These are phyloP conservation scores for Meyerozyma carpophila DNA, from an alignment of 1,139 yeast genomes.

Conservation along the genomic window DNA sequence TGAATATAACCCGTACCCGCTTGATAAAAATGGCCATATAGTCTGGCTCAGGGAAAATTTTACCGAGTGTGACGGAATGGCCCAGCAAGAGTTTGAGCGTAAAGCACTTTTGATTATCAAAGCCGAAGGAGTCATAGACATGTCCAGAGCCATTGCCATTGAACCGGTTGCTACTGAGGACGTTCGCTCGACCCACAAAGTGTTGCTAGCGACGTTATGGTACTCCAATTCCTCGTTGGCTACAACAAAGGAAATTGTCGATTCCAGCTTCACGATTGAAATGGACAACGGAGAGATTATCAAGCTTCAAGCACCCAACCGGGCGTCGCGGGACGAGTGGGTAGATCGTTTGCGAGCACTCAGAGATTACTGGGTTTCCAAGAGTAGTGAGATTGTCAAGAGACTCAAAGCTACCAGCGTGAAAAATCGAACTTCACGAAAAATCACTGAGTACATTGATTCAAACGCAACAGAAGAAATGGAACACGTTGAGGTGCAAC, in stretches of 20 bases:
- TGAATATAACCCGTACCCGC: conserved; percentile 46
- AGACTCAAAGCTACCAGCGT: conserved; percentile 33
- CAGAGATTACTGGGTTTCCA: conserved; percentile 54
- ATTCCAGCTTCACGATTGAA: conserved; percentile 49
- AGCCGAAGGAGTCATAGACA: conserved; percentile 59
- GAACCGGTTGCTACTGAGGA: conserved; percentile 20
- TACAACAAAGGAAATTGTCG: conserved; percentile 2
- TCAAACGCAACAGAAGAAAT: conserved; percentile 47
- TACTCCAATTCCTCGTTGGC: conserved; percentile 12
- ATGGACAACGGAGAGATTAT: conserved; percentile 43
- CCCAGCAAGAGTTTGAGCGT: conserved; percentile 60
- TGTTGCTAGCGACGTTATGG: conserved; percentile 45
- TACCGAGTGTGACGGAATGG: conserved; percentile 46
- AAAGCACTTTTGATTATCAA: conserved; percentile 49
- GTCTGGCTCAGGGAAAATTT: conserved; percentile 53
- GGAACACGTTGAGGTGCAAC: conserved; percentile 49
- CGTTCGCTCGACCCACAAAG: conserved; percentile 25
- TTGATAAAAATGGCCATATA: conserved; percentile 46
- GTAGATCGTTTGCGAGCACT: conserved; percentile 41
- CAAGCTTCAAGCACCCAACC: conserved; percentile 54
- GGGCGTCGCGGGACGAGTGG: conserved; percentile 60
- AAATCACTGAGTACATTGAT: conserved; percentile 54
- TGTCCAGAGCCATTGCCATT: conserved; percentile 43
- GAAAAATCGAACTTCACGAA: conserved; percentile 42
- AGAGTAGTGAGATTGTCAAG: conserved; percentile 37